phyloP scores from a whole-genome alignment of 2,329 filamentous ascomycete genomes.

The Diaporthe sp. region DNA sequence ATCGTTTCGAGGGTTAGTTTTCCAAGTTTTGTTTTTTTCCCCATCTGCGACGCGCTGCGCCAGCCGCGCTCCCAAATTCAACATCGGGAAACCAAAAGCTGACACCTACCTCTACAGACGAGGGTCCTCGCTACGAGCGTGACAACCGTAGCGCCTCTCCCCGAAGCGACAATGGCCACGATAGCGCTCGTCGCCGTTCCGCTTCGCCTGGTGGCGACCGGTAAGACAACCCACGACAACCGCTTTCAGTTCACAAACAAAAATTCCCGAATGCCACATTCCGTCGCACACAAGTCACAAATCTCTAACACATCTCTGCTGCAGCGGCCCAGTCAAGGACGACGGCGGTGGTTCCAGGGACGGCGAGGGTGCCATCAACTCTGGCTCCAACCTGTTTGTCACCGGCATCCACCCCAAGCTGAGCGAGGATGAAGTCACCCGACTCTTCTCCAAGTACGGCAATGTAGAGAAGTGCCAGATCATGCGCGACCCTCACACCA shows the following conservation, averaged over 20 bases:
- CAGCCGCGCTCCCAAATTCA: constrained; percentile 1
- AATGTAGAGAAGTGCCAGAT: constrained; percentile 99
- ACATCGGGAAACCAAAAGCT: constrained; percentile 30
- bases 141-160: constrained; percentile 77
- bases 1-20: constrained; percentile 74
- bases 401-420: constrained; percentile 97
- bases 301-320: constrained; percentile 16
- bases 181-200: constrained; percentile 70
- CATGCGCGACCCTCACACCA: constrained; percentile 98
- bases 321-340: constrained; percentile 64
- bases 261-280: constrained; percentile 41
- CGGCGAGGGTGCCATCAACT: constrained; percentile 83
- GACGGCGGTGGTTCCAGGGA: constrained; percentile 62
- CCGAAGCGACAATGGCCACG: constrained; percentile 74
- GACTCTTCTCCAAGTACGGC: constrained; percentile 98
- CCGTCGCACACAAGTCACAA: constrained; percentile 13
- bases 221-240: constrained; percentile 51
- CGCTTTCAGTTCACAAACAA: neutral
- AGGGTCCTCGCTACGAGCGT: constrained; percentile 75
- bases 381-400: constrained; percentile 98
- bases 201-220: constrained; percentile 70
- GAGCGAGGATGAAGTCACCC: constrained; percentile 89
- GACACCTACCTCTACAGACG: constrained; percentile 59
- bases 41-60: constrained; percentile 20
- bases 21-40: constrained; percentile 16